Base-by-base conservation (phyloP, 169 alveolate species). In the Perkinsus marinus region DNA sequence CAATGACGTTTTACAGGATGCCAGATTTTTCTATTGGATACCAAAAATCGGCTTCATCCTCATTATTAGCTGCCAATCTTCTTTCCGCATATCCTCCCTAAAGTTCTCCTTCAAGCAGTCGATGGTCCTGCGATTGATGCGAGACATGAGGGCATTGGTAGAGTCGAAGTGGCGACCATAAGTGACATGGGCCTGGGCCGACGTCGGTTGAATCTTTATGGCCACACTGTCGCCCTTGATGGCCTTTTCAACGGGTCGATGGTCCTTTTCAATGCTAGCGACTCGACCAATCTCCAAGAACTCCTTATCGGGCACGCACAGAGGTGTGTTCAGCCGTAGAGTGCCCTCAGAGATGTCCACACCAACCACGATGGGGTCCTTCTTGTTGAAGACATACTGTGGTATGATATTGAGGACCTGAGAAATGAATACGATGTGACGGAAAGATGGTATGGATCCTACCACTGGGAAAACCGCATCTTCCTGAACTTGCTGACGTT, bases 361-460 rank as follows among this genome's bases (percentile, higher is more conserved):
- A 9, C 99, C 99, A 39, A 98, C 93, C 68, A 99, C 97, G 39
- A 98, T 95, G 10, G 99, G 99, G 94, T 98, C 99, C 93, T 98
- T 98, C 92, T 97, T 97, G 95, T 98, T 98, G 95, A 98, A 98
- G 39, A 99, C 95, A 92, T 98, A 97, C 92, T 96, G 97, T 68
- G 98, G 97, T 36, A 98, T 98, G 34, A 98, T 97, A 91, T 98
- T 96, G 13, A 98, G 95, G 91, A 97, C 96, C 79, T 99, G 98
- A 22, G 99, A 99, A 96, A n/a, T n/a, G n/a, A 98, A 98, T 22
- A 99, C 98, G 37, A 91, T 90, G 69, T 92, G 68, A 89, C 69
- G 92, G 79, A 39, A 91, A 39, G 22, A 13, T 39, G 39, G 39
- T 22, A 43, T 0, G 34, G 13, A 79, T 17, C 92, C 47, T 34